phyloP scores from a whole-genome alignment of 805 yeast species.

The Lachancea cidri region DNA sequence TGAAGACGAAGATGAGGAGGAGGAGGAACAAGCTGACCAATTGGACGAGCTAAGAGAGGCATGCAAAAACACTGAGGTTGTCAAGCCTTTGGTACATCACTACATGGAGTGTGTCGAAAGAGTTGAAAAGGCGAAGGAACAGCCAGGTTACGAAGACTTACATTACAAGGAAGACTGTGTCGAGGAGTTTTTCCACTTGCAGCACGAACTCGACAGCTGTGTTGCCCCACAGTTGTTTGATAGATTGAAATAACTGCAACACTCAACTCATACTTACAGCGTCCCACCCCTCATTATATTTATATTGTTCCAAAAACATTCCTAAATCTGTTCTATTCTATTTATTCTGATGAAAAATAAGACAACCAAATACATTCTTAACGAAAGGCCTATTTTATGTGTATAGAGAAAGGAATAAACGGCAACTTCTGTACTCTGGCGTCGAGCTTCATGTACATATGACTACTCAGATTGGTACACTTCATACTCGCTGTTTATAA shows the following conservation, averaged over 20 bases:
- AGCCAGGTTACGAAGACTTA: conserved; percentile 73
- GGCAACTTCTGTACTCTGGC: too few relatives aligned
- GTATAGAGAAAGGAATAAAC: too few relatives aligned
- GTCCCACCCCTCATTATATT: background rate
- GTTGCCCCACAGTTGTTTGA: conserved; percentile 85
- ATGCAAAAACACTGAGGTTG: conserved; percentile 61
- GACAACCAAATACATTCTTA: conserved; percentile 1
- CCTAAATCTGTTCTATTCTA: conserved; percentile 1
- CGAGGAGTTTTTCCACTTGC: conserved; percentile 96
- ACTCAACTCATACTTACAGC: background rate
- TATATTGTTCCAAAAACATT: background rate
- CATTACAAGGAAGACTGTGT: conserved; percentile 94
- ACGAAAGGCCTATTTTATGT: background rate
- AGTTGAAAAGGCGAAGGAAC: conserved; percentile 83
- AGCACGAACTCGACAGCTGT: conserved; percentile 88
- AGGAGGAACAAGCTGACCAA: conserved; percentile 64
- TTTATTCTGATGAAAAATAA: conserved; percentile 1
- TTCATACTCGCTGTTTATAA: too few relatives aligned
- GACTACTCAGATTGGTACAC: too few relatives aligned
- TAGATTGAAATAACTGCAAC: conserved; percentile 65
- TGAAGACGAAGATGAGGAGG: conserved; percentile 66
- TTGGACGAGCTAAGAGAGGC: conserved; percentile 60
- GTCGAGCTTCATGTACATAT: too few relatives aligned
- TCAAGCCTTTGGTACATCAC: conserved; percentile 77
- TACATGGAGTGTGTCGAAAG: conserved; percentile 93